Percentiles rank a stretch among this genome's conserved stretches.
Conservation (phyloP, 2,329 filamentous ascomycete genomes). For the Colletotrichum tofieldiae region DNA sequence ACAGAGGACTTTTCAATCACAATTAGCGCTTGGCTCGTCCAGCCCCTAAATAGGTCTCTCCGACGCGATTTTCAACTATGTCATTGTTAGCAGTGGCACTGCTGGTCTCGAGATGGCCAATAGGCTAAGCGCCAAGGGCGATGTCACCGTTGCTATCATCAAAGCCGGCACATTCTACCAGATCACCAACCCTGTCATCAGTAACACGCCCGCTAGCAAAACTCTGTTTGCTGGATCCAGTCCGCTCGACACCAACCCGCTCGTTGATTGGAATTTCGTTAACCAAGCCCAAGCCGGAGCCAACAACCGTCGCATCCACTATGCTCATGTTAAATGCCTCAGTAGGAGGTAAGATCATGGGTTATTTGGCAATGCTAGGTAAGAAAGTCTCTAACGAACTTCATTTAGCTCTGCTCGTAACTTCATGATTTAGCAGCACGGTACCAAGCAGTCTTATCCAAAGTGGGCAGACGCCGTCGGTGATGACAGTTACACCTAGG, state of each 20-base stretch:
- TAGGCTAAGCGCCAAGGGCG: constrained; percentile 50
- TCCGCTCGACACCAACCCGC: constrained; percentile 43
- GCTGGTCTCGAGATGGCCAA: constrained; percentile 54
- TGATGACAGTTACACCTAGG: constrained; percentile 50
- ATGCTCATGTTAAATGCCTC: constrained; percentile 55
- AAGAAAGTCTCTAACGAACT: too few species aligned
- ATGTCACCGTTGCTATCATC: constrained; percentile 54
- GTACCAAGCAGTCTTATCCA: constrained; percentile 46
- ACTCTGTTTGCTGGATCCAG: constrained; percentile 26
- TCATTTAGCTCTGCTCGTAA: constrained; percentile 47
- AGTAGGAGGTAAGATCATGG: constrained; percentile 45
- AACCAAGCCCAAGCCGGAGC: constrained; percentile 47
- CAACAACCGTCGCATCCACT: constrained; percentile 51
- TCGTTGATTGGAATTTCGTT: constrained; percentile 52
- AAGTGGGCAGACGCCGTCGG: constrained; percentile 53
- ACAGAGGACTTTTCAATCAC: too few species aligned
- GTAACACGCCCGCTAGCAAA: constrained; percentile 45
- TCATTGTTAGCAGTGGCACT: constrained; percentile 58
- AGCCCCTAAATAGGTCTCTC: too few species aligned
- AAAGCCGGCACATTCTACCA: constrained; percentile 56
- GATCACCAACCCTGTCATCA: constrained; percentile 48
- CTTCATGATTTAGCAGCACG: constrained; percentile 50
- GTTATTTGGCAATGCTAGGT: too few species aligned
- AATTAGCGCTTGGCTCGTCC: too few species aligned
- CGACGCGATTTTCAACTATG: constrained; percentile 43